Evolutionary conservation across 176 grass and related monocot species (phyloP), one percentile per base, ranked within the genome.

Genomic region (Rhipidocladum racemiflorum): DNA sequence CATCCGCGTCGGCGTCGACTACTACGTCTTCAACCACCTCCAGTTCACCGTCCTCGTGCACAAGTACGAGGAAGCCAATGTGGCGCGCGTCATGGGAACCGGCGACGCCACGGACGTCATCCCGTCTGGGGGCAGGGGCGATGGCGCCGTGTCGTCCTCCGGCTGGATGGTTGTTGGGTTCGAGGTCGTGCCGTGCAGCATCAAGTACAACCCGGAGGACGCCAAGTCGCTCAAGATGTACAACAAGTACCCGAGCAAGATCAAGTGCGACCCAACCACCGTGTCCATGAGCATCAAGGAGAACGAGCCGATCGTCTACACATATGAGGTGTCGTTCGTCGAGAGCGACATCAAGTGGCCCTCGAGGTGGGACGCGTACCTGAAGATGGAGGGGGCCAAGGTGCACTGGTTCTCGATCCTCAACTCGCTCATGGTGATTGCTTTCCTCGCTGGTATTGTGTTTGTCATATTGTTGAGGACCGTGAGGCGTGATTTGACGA

Each of bases 371-470:
- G 92, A 94, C 53, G 92, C 92, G 12, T 94, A 94, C 73, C 84
- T 94, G 25, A 94, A 91, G 88, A 94, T 94, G 92, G 92, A 94
- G 71, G 92, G 92, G 17, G 88, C 92, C 57, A 94, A 94, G 92
- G 92, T 94, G 79, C 92, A 94, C 80, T 94, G 92, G 92, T 94
- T 94, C 89, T 94, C 92, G 24, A 94, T 94, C 67, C 88, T 94
- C 46, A 94, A 94, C 82, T 94, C 92, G n/a, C 86, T 94, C 2
- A 94, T 94, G 92, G 92, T 94, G 51, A 94, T 94, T 21, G 89
- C 92, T 0, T 94, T 94, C 86, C 88, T 94, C 8, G 92, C 89
- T 12, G 92, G 89, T 23, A 94, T 94, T 68, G 92, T 94, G 10
- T 88, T 94, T 21, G 89, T 94, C 70, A 94, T 94, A 20, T 61